phyloP scores from a whole-genome alignment of 192 early-diverging fungal species.

The Kappamyces sp. region DNA sequence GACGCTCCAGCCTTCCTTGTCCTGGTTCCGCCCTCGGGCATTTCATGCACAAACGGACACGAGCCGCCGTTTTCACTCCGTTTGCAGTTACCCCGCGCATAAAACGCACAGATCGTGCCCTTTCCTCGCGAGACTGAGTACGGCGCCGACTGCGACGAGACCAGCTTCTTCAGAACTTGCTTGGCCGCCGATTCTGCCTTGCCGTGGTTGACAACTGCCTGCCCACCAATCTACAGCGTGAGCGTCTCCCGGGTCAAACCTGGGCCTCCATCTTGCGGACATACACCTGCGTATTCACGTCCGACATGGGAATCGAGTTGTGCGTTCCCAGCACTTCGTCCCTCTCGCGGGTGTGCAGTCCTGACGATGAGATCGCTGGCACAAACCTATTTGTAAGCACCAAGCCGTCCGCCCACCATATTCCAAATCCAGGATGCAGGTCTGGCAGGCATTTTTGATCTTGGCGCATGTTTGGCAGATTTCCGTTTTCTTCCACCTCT shows the following conservation, averaged over 20 bases:
- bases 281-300: constrained; percentile 8
- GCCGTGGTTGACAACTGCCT: constrained; percentile 58
- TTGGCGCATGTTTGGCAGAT: constrained; percentile 97
- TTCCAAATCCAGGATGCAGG: constrained; percentile 93
- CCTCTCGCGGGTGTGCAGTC: constrained; percentile 87
- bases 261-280: constrained; percentile 15
- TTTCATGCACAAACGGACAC: constrained; percentile 73
- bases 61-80: constrained; percentile 64
- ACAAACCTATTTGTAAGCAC: background rate
- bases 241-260: constrained; percentile 6
- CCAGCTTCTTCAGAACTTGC: constrained; percentile 68
- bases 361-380: constrained; percentile 19
- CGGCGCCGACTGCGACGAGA: constrained; percentile 65
- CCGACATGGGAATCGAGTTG: constrained; percentile 59
- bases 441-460: constrained; percentile 98
- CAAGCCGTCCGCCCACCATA: constrained; percentile 43
- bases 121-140: constrained; percentile 82
- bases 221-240: constrained; percentile 36
- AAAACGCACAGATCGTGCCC: constrained; percentile 93
- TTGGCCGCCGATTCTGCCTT: constrained; percentile 67
- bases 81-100: constrained; percentile 88
- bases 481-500: constrained; percentile 98
- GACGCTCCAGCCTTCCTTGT: constrained; percentile 1
- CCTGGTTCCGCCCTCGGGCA: constrained; percentile 1
- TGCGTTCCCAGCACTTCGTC: constrained; percentile 76